Percentiles rank a stretch among this genome's conserved stretches.
Evolutionary conservation across 1,139 yeast species (phyloP).

Genomic region (Ogataea hybrid): DNA sequence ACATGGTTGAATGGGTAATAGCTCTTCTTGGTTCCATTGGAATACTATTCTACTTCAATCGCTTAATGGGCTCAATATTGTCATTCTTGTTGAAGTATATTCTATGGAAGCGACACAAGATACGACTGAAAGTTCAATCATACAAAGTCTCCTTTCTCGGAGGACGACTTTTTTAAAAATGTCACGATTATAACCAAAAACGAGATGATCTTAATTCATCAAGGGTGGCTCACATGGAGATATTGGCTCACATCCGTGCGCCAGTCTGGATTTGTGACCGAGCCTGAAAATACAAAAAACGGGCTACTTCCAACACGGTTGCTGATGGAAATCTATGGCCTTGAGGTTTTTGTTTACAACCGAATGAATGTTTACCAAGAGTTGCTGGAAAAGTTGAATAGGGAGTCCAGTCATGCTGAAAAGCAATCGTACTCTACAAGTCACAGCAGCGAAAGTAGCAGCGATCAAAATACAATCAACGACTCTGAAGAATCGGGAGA

Average conservation of each 20-base stretch:
- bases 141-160: constrained; percentile 74
- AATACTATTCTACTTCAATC: constrained; percentile 71
- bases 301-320: constrained; percentile 59
- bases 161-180: constrained; percentile 78
- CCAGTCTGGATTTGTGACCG: constrained; percentile 39
- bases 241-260: constrained; percentile 73
- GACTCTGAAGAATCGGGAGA: constrained; percentile 1
- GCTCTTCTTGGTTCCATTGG: constrained; percentile 61
- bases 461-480: constrained; percentile 4
- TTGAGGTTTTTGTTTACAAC: constrained; percentile 81
- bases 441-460: constrained; percentile 1
- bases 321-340: constrained; percentile 62
- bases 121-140: constrained; percentile 67
- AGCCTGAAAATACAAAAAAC: constrained; percentile 37
- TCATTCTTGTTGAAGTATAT: constrained; percentile 50
- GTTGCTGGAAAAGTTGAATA: constrained; percentile 41
- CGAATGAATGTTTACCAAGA: constrained; percentile 73
- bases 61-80: constrained; percentile 64
- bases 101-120: constrained; percentile 61
- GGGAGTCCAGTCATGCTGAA: constrained; percentile 4
- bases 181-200: constrained; percentile 68
- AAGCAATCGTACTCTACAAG: not conserved
- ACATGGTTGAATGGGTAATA: constrained; percentile 78
- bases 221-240: constrained; percentile 81
- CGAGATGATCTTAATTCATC: constrained; percentile 64